Evolutionary conservation across 2,329 filamentous ascomycete genomes (phyloP).

Genomic region (Sporothrix protearum): DNA sequence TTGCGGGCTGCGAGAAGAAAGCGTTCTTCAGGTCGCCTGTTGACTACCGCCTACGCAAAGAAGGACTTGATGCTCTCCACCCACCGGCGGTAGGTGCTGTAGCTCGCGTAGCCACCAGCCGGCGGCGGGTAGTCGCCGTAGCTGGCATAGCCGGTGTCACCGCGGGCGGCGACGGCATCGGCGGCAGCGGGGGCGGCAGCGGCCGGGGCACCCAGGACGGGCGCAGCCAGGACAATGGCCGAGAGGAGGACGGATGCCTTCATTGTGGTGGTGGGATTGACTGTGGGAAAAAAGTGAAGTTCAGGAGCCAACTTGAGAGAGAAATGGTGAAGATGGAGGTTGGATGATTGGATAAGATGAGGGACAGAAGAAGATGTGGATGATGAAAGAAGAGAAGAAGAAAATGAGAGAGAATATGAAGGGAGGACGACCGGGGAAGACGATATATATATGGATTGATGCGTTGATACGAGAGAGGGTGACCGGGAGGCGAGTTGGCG

Average conservation of each 20-base stretch:
- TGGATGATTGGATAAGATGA: not conserved
- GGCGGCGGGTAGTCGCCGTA: conserved; percentile 23
- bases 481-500: not conserved
- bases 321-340: not conserved
- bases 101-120: conserved; percentile 19
- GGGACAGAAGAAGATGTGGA: not conserved
- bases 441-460: conserved; percentile 12
- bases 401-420: not conserved
- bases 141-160: conserved; percentile 15
- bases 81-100: conserved; percentile 25
- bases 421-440: not conserved
- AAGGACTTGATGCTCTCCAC: conserved; percentile 22
- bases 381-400: not conserved
- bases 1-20: not conserved
- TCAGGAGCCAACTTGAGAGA: not conserved
- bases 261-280: conserved; percentile 22
- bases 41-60: conserved; percentile 14
- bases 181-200: conserved; percentile 4
- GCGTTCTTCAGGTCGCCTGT: not conserved
- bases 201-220: conserved; percentile 14
- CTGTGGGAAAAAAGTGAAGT: not conserved
- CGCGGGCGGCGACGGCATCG: conserved; percentile 15
- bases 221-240: conserved; percentile 15
- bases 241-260: conserved; percentile 20
- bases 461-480: not conserved